These are phyloP conservation scores for Dactylellina drechsleri DNA, from an alignment of 2,329 filamentous ascomycete genomes.

Conservation along the genomic window DNA sequence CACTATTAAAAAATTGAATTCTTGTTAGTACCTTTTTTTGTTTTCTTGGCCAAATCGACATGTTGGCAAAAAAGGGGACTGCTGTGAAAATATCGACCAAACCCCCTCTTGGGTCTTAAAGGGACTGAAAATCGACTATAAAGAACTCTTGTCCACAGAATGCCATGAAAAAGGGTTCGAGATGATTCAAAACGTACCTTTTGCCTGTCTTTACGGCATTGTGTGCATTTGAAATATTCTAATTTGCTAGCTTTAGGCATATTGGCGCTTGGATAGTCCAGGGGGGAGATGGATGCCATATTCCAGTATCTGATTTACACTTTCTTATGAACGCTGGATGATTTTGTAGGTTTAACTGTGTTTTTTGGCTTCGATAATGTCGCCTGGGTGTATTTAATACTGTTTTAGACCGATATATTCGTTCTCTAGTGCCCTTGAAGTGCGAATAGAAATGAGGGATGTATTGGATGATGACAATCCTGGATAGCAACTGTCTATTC, in stretches of 20 bases:
- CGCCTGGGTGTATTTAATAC: slow-evolving; percentile 26
- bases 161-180: neutral
- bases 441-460: neutral
- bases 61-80: slow-evolving; percentile 51
- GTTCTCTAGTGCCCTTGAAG: slow-evolving; percentile 15
- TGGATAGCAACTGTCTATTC: neutral
- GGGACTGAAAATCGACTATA: slow-evolving; percentile 20
- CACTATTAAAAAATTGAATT: slow-evolving; percentile 36
- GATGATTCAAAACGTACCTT: slow-evolving; percentile 34
- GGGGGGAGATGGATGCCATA: slow-evolving; percentile 36
- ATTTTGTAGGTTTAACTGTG: slow-evolving; percentile 22
- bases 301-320: slow-evolving; percentile 12
- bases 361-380: neutral
- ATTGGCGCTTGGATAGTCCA: slow-evolving; percentile 33
- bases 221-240: slow-evolving; percentile 53
- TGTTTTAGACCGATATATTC: slow-evolving; percentile 25
- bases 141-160: neutral
- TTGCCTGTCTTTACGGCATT: slow-evolving; percentile 53
- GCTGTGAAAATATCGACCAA: slow-evolving; percentile 29
- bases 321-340: slow-evolving; percentile 12
- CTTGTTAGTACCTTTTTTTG: slow-evolving; percentile 41
- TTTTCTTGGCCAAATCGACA: slow-evolving; percentile 33
- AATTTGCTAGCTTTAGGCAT: slow-evolving; percentile 54
- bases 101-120: slow-evolving; percentile 28
- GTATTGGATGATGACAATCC: neutral